Percentiles rank a stretch among this genome's conserved stretches.
Evolutionary conservation across 768 basidiomycete genomes (phyloP).

Genomic region (Trametes meyenii): DNA sequence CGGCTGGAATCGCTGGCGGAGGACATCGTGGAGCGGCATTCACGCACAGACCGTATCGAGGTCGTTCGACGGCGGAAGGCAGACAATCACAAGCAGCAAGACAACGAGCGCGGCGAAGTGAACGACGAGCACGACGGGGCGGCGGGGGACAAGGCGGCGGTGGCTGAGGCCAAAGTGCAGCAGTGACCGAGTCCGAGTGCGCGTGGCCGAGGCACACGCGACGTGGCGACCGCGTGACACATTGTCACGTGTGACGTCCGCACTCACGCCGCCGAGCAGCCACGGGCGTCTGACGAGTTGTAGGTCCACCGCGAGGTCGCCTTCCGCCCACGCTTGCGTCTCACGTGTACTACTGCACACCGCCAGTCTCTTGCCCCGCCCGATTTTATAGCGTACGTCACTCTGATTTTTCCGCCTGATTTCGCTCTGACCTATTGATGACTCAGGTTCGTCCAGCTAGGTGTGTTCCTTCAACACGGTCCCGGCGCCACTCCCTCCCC

Average conservation of each 20-base stretch:
- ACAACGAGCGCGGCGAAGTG: no score
- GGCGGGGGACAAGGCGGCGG: neutral
- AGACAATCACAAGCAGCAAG: no score
- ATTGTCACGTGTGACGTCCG: neutral
- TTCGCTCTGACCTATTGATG: no score
- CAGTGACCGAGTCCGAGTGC: neutral
- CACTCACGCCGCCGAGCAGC: neutral
- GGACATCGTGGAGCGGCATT: slow-evolving; percentile 54
- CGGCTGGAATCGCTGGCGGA: slow-evolving; percentile 55
- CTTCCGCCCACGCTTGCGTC: neutral
- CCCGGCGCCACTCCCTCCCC: no score
- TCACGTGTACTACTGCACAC: neutral
- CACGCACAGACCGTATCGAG: neutral
- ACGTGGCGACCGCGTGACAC: slow-evolving; percentile 20
- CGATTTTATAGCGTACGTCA: no score
- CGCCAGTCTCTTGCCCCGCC: neutral
- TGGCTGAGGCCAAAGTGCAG: no score
- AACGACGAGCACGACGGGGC: neutral
- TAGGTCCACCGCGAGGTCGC: slow-evolving; percentile 3
- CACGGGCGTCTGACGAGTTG: slow-evolving; percentile 12
- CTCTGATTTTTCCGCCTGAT: no score
- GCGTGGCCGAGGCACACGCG: slow-evolving; percentile 1
- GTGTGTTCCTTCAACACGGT: no score
- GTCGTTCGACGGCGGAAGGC: no score
- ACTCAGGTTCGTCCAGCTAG: no score